Conservation (phyloP, 2,329 filamentous ascomycete species). For the Coniochaeta pulveracea region DNA sequence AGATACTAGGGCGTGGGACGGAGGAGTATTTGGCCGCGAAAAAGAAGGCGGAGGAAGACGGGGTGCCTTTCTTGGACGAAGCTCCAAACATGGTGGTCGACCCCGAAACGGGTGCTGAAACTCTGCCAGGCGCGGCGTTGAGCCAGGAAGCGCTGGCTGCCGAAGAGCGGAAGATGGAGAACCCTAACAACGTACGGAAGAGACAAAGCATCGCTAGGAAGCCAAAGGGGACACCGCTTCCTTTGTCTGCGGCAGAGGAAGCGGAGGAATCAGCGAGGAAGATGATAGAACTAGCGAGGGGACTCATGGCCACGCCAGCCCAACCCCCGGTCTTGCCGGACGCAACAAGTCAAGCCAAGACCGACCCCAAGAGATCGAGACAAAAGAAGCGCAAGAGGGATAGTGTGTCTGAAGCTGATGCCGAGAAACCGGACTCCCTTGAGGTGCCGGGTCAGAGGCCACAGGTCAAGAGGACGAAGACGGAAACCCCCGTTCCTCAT, state of each 20-base stretch:
- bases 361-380: slow-evolving; percentile 11
- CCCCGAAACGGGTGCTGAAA: slow-evolving; percentile 36
- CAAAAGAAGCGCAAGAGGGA: slow-evolving; percentile 24
- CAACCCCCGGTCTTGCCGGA: slow-evolving; percentile 7
- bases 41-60: slow-evolving; percentile 53
- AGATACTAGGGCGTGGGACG: slow-evolving; percentile 54
- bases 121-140: slow-evolving; percentile 48
- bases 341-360: slow-evolving; percentile 9
- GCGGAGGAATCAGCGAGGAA: slow-evolving; percentile 29
- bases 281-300: slow-evolving; percentile 18
- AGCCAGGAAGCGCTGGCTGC: slow-evolving; percentile 42
- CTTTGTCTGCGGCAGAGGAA: slow-evolving; percentile 50
- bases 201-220: slow-evolving; percentile 71
- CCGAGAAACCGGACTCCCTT: slow-evolving; percentile 14
- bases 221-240: slow-evolving; percentile 54
- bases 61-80: slow-evolving; percentile 43
- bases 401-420: slow-evolving; percentile 15
- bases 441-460: slow-evolving; percentile 11
- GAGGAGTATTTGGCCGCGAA: slow-evolving; percentile 52
- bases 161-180: slow-evolving; percentile 52
- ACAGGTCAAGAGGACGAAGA: slow-evolving; percentile 22
- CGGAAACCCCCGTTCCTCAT: slow-evolving; percentile 25
- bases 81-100: slow-evolving; percentile 31
- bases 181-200: slow-evolving; percentile 62
- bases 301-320: slow-evolving; percentile 15